Base-by-base conservation (phyloP, 2,329 filamentous ascomycete genomes). In the Diaporthe vaccinii region DNA sequence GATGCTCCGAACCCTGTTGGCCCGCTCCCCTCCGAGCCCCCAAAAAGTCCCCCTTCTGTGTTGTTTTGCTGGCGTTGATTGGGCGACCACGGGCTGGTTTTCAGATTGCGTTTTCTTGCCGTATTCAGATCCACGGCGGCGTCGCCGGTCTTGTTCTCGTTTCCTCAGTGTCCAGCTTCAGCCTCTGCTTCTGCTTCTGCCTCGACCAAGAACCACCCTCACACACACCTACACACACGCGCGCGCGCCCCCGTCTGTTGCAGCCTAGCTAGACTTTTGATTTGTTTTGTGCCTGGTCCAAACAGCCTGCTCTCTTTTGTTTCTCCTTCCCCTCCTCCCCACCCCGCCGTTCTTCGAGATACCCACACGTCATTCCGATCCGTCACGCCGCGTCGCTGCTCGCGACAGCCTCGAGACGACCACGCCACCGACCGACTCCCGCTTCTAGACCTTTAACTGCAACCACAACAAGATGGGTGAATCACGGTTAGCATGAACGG, bases 381-480 rank as follows among this genome's bases (percentile, higher is more conserved):
- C 15, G 36, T 58, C 55, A 41, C 31, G 22, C 65, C 49, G 36
- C 49, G 46, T 49, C 55, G 61, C 44, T 39, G 28, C 31, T 74
- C 59, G 75, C 67, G 75, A 75, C 65, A 44, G 55, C 70, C 34
- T 53, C 34, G n/a, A 57, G 36, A n/a, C 31, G n/a, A 57, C 59
- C 46, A 68, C 71, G 39, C 41, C 25, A 41, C 51, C 67, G n/a
- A 25, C 36, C 36, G 73, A 62, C 39, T 51, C 58, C 74, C 51
- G 59, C 73, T 76, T 41, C 69, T 15, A 46, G 62, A 39, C 44
- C 36, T 72, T 70, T 22, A 55, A 55, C 15, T 57, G 65, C 68
- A 76, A 76, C 58, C 75, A 75, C 74, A 71, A 73, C 85, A 86
- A 84, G 80, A 92, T 92, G 91, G 89, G 90, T 84, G 91, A 92